These are phyloP conservation scores for Russula sp. DNA, from an alignment of 768 basidiomycete genomes.

Conservation along the genomic window DNA sequence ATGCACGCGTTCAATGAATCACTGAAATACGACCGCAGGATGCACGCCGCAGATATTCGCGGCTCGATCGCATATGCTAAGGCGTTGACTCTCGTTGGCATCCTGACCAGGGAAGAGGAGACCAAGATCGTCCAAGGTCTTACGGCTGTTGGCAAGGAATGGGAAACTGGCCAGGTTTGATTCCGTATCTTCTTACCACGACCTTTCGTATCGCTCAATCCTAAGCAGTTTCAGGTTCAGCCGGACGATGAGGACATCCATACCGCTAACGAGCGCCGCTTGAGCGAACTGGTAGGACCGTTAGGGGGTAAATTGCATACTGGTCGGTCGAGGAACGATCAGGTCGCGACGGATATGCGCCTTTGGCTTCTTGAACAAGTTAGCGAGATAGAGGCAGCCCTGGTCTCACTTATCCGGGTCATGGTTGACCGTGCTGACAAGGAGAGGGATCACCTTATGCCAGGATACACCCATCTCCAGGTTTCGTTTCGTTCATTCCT, in stretches of 20 bases:
- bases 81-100: constrained; percentile 73
- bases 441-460: constrained; percentile 86
- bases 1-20: constrained; percentile 99
- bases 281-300: constrained; percentile 90
- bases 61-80: constrained; percentile 97
- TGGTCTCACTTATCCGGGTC: constrained; percentile 79
- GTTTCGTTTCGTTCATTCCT: constrained; percentile 42
- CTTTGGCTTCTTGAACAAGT: constrained; percentile 89
- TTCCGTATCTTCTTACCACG: constrained; percentile 21
- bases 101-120: constrained; percentile 77
- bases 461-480: constrained; percentile 98
- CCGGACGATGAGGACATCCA: constrained; percentile 99
- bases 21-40: constrained; percentile 88
- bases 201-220: background rate
- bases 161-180: constrained; percentile 73
- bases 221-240: constrained; percentile 62
- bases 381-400: constrained; percentile 56
- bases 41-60: constrained; percentile 87
- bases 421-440: constrained; percentile 91
- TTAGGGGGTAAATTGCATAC: constrained; percentile 96
- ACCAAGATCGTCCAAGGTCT: constrained; percentile 71
- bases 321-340: constrained; percentile 95
- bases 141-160: constrained; percentile 73
- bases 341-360: constrained; percentile 98
- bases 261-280: constrained; percentile 93